A percentile compares a stretch with the other conserved stretches of the same genome.
Evolutionary conservation across 768 basidiomycete genomes (phyloP).

Genomic region (Russula ochroleuca): DNA sequence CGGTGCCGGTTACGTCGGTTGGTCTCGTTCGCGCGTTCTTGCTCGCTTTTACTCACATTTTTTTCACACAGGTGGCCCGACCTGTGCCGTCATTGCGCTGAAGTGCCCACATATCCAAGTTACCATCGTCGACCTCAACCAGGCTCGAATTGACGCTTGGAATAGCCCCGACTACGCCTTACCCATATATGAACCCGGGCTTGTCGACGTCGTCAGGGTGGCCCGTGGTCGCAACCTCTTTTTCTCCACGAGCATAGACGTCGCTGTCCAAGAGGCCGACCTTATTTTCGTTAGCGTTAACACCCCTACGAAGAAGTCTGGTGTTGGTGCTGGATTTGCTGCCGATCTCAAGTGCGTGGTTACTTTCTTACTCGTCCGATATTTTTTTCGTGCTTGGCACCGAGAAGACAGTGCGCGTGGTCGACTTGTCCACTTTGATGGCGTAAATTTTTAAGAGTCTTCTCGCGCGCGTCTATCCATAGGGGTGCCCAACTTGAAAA

Average conservation of each 20-base stretch:
- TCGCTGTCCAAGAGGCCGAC: conserved; percentile 89
- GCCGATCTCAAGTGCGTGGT: conserved; percentile 90
- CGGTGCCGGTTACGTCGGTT: conserved; percentile 92
- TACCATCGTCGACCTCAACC: conserved; percentile 97
- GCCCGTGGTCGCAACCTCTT: conserved; percentile 94
- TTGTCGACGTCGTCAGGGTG: conserved; percentile 82
- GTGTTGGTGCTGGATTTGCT: conserved; percentile 96
- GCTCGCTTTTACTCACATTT: not conserved
- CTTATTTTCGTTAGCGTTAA: conserved; percentile 98
- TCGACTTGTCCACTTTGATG: not conserved
- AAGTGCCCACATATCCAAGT: conserved; percentile 91
- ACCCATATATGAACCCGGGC: conserved; percentile 97
- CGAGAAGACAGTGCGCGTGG: not conserved
- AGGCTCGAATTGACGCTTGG: conserved; percentile 94
- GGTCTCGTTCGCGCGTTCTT: conserved; percentile 31
- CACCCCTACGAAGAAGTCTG: conserved; percentile 97
- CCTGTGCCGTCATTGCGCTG: conserved; percentile 90
- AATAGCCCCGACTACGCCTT: conserved; percentile 79
- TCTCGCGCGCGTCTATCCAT: not conserved
- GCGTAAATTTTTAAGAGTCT: not conserved
- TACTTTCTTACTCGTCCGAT: not conserved
- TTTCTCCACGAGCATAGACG: conserved; percentile 94
- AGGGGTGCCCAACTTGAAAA: not conserved
- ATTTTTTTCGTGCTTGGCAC: not conserved
- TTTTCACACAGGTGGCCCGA: conserved; percentile 77